Conservation (phyloP, 1,139 yeast genomes). For the Protomyces pachydermus region DNA sequence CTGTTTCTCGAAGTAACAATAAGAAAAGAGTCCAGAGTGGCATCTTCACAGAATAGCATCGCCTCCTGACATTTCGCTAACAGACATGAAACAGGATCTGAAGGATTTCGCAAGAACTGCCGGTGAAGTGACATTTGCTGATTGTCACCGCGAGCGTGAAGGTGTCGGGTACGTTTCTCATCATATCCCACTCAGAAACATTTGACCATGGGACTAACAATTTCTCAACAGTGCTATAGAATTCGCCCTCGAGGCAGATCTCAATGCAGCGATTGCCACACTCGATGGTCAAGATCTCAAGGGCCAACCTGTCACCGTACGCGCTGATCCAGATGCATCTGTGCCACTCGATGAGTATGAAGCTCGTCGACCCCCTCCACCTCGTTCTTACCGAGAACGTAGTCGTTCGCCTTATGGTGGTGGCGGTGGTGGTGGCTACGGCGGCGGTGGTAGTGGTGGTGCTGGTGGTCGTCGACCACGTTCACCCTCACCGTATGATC, state of each 20-base stretch:
- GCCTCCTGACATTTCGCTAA: background rate
- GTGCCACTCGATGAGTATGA: slow-evolving; percentile 15
- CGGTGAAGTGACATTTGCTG: slow-evolving; percentile 34
- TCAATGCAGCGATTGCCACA: slow-evolving; percentile 34
- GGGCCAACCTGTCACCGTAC: slow-evolving; percentile 33
- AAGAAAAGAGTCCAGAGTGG: no score
- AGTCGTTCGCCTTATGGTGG: slow-evolving; percentile 10
- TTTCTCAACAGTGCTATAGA: slow-evolving; percentile 34
- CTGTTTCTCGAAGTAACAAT: background rate
- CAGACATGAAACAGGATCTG: slow-evolving; percentile 31
- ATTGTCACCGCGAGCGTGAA: slow-evolving; percentile 33
- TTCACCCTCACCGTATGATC: slow-evolving; percentile 21
- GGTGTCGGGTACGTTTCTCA: slow-evolving; percentile 33
- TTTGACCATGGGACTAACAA: background rate
- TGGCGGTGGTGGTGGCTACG: background rate
- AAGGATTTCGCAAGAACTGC: slow-evolving; percentile 35
- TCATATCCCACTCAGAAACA: background rate
- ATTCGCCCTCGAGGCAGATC: slow-evolving; percentile 35
- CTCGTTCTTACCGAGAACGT: slow-evolving; percentile 18
- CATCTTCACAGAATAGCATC: no score
- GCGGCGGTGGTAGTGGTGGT: background rate
- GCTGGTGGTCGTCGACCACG: background rate
- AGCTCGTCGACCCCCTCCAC: slow-evolving; percentile 33
- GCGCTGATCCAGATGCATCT: slow-evolving; percentile 34
- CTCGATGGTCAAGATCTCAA: slow-evolving; percentile 34